A percentile compares a stretch with the other conserved stretches of the same genome.
Conservation (phyloP, 805 yeast species). For the Candida tammaniensis region DNA sequence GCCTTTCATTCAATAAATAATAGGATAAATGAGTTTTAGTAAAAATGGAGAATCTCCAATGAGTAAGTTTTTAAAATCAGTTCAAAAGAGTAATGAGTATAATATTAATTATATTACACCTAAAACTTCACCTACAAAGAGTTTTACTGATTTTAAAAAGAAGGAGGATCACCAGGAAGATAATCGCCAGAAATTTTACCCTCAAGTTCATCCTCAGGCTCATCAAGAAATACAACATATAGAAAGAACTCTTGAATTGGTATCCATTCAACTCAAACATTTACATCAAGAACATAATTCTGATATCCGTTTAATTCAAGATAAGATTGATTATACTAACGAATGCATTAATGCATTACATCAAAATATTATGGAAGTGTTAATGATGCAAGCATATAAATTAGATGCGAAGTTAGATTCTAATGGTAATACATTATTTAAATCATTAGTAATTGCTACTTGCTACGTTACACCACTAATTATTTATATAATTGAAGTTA, state of each 20-base stretch:
- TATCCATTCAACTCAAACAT: slow-evolving; percentile 1
- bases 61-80: neutral
- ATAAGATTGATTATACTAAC: slow-evolving; percentile 6
- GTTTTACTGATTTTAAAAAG: no score
- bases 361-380: slow-evolving; percentile 1
- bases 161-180: no score
- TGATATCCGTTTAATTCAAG: slow-evolving; percentile 1
- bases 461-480: slow-evolving; percentile 1
- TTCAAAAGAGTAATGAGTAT: neutral
- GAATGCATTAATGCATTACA: slow-evolving; percentile 4
- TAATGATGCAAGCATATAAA: neutral
- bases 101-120: slow-evolving; percentile 1
- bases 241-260: no score
- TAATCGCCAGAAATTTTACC: no score
- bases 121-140: no score
- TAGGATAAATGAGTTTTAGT: neutral
- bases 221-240: no score
- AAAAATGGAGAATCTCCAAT: neutral
- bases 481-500: neutral
- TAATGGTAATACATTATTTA: neutral
- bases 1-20: neutral
- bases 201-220: no score
- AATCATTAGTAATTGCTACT: neutral
- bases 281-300: slow-evolving; percentile 1
- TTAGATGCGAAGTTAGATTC: neutral